phyloP scores from a whole-genome alignment of 371 early-diverging fungal genomes.

The Mortierella sp. region DNA sequence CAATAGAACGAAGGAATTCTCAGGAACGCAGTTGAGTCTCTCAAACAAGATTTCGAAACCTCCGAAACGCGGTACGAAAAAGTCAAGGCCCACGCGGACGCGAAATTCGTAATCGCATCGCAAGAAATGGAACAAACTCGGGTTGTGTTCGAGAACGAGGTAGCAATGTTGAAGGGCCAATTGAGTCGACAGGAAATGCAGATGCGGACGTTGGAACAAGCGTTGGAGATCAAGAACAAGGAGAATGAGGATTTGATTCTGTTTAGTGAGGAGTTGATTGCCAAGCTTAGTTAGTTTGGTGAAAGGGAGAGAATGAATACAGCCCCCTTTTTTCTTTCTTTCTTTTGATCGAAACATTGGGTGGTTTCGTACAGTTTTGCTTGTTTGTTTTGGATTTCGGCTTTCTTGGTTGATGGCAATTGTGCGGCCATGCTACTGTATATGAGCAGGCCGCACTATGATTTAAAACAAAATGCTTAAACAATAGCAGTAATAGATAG shows the following conservation, averaged over 20 bases:
- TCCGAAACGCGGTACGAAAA: conserved; percentile 48
- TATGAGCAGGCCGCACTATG: too few relatives aligned
- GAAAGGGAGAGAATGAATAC: too few relatives aligned
- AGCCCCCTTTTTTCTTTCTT: too few relatives aligned
- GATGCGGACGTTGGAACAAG: conserved; percentile 49
- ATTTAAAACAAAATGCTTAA: too few relatives aligned
- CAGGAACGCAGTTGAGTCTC: conserved; percentile 42
- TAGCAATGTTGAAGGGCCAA: conserved; percentile 35
- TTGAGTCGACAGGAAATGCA: conserved; percentile 44
- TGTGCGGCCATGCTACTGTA: too few relatives aligned
- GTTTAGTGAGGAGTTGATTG: conserved; percentile 50
- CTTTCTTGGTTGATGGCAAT: too few relatives aligned
- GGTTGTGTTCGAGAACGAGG: conserved; percentile 39
- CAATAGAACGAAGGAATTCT: conserved; percentile 44
- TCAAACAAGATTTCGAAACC: conserved; percentile 54
- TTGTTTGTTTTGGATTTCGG: too few relatives aligned
- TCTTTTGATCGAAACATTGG: too few relatives aligned
- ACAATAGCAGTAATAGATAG: too few relatives aligned
- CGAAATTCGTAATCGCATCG: conserved; percentile 28
- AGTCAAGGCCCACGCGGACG: conserved; percentile 45
- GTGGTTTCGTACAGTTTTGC: too few relatives aligned
- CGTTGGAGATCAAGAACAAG: conserved; percentile 46
- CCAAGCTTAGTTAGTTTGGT: conserved; percentile 40
- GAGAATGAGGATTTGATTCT: conserved; percentile 52
- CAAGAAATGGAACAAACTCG: conserved; percentile 48